Conservation (phyloP, 768 basidiomycete genomes). For the Panellus pusillus region DNA sequence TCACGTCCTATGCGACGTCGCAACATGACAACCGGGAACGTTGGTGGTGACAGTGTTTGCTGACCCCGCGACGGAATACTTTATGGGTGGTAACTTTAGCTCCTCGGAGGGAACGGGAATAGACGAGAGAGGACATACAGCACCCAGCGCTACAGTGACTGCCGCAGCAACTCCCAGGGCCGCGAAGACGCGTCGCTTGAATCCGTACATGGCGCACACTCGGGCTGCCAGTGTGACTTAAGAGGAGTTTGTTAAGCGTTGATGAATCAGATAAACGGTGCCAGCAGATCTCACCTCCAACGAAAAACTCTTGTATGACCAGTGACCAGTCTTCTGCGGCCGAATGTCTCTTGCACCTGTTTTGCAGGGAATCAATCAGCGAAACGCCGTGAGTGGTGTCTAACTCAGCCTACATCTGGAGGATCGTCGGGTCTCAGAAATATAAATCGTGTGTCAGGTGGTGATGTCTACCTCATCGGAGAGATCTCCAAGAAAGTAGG, state of each 20-base stretch:
- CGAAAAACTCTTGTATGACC: not conserved
- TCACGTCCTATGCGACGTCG: too few species aligned
- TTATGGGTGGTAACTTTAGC: too few species aligned
- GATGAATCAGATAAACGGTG: not conserved
- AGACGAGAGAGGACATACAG: not conserved
- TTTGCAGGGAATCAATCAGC: too few species aligned
- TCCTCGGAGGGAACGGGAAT: too few species aligned
- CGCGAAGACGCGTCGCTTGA: not conserved
- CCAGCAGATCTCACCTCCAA: not conserved
- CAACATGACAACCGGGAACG: too few species aligned
- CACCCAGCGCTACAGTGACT: not conserved
- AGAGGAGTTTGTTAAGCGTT: not conserved
- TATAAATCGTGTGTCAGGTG: too few species aligned
- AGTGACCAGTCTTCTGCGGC: not conserved
- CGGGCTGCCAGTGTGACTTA: not conserved
- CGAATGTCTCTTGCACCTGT: not conserved
- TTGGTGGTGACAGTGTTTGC: too few species aligned
- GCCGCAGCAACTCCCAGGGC: not conserved
- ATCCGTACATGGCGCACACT: conserved; percentile 2
- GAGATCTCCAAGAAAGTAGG: not conserved
- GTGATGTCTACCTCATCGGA: not conserved
- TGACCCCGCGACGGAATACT: too few species aligned
- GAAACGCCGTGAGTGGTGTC: too few species aligned
- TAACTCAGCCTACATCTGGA: too few species aligned
- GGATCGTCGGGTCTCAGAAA: too few species aligned